A percentile compares a stretch with the other conserved stretches of the same genome.
Conservation (phyloP, 176 grass and related monocot genomes). For the Phyllostachys edulis region DNA sequence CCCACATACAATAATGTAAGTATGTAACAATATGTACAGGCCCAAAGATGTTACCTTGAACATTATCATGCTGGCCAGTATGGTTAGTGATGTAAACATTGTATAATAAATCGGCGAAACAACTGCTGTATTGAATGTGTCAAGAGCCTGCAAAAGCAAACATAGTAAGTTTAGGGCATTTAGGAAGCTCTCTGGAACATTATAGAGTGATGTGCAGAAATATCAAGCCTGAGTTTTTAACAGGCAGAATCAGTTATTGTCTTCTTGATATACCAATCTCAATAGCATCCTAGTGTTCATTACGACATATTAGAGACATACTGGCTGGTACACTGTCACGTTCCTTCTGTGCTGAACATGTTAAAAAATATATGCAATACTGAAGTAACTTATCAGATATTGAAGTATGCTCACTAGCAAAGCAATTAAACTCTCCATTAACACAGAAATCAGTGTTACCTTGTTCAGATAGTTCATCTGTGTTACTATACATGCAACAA, state of each 20-base stretch:
- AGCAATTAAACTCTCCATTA: not conserved
- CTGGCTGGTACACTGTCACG: not conserved
- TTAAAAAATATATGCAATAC: not conserved
- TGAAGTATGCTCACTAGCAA: not conserved
- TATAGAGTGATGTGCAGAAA: not conserved
- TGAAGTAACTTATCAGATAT: not conserved
- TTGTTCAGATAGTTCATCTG: conserved; percentile 99
- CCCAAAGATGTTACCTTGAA: conserved; percentile 73
- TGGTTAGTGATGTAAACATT: conserved; percentile 94
- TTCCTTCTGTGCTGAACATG: not conserved
- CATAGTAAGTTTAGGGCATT: not conserved
- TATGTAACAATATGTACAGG: not conserved
- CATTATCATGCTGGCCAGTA: conserved; percentile 97
- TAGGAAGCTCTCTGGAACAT: not conserved
- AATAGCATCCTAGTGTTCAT: not conserved
- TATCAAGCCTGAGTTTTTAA: not conserved
- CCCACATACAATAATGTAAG: not conserved
- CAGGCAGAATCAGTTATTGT: not conserved
- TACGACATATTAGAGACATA: not conserved
- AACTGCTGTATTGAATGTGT: conserved; percentile 93
- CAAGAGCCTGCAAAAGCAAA: conserved; percentile 75
- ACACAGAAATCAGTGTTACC: conserved; percentile 46
- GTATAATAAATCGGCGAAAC: conserved; percentile 95
- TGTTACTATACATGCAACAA: conserved; percentile 73
- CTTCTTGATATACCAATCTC: not conserved